Conservation (phyloP, 2,329 filamentous ascomycete species). For the Colletotrichum australisinense region DNA sequence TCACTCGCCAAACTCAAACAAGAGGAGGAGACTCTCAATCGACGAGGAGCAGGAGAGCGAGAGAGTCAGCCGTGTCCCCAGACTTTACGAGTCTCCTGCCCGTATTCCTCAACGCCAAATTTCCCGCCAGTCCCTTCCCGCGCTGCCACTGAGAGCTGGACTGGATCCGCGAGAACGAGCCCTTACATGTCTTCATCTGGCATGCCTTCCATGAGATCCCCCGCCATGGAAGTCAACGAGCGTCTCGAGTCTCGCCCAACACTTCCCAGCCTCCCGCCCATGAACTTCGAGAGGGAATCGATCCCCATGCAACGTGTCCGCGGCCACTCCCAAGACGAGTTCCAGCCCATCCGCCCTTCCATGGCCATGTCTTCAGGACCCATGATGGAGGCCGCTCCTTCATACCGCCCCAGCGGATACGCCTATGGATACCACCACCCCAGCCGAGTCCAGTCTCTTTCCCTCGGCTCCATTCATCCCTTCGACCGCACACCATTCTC, state of each 20-base stretch:
- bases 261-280: constrained; percentile 55
- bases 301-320: constrained; percentile 46
- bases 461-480: constrained; percentile 54
- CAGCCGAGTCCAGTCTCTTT: constrained; percentile 57
- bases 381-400: constrained; percentile 45
- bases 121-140: constrained; percentile 47
- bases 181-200: constrained; percentile 46
- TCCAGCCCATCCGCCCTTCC: constrained; percentile 45
- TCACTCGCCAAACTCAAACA: constrained; percentile 60
- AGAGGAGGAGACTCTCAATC: constrained; percentile 58
- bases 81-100: constrained; percentile 55
- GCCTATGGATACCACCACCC: constrained; percentile 56
- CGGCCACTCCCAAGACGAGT: constrained; percentile 49
- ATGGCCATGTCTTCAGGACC: constrained; percentile 42
- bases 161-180: constrained; percentile 46
- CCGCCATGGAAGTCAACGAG: constrained; percentile 47
- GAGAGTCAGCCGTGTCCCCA: constrained; percentile 57
- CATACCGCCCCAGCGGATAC: constrained; percentile 49
- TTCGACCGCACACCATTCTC: constrained; percentile 59
- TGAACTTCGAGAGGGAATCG: constrained; percentile 50
- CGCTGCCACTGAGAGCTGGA: constrained; percentile 49
- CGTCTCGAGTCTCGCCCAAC: constrained; percentile 49
- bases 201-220: constrained; percentile 45
- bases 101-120: constrained; percentile 45
- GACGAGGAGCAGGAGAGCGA: constrained; percentile 54